These are phyloP conservation scores for Zygosaccharomyces lentus DNA, from an alignment of 805 yeast genomes.

Conservation along the genomic window DNA sequence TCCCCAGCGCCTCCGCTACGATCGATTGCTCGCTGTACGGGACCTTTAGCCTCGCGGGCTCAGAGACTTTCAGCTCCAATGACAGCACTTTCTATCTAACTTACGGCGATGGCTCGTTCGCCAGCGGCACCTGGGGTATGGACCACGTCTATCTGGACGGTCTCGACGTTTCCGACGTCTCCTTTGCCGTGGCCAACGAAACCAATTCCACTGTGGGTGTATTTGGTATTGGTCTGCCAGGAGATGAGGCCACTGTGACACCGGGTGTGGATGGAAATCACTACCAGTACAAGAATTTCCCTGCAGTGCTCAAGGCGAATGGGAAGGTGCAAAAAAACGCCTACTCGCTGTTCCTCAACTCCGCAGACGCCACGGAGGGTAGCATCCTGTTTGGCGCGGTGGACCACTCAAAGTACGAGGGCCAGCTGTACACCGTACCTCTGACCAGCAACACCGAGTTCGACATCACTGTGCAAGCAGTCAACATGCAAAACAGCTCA, in stretches of 20 bases:
- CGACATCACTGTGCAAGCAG: conserved; percentile 30
- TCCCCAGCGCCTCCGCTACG: conserved; percentile 18
- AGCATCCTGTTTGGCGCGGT: conserved; percentile 61
- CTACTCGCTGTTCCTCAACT: conserved; percentile 57
- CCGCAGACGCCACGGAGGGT: conserved; percentile 40
- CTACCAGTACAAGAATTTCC: conserved; percentile 63
- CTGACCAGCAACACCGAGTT: conserved; percentile 38
- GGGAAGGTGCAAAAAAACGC: conserved; percentile 53
- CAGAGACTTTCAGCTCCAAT: conserved; percentile 26
- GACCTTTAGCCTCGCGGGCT: conserved; percentile 20
- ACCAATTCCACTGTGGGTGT: conserved; percentile 65
- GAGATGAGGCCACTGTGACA: conserved; percentile 67
- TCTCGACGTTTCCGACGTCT: conserved; percentile 44
- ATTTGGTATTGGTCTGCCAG: conserved; percentile 65
- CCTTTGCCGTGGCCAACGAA: conserved; percentile 69
- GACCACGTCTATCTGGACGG: conserved; percentile 58
- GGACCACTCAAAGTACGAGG: conserved; percentile 55
- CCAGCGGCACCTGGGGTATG: conserved; percentile 40
- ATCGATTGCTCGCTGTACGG: conserved; percentile 41
- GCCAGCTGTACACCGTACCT: conserved; percentile 45
- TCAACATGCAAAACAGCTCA: conserved; percentile 31
- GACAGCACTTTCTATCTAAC: conserved; percentile 40
- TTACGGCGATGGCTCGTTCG: conserved; percentile 51
- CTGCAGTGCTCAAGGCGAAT: conserved; percentile 50
- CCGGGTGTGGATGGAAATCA: conserved; percentile 43